Evolutionary conservation across 495 filamentous ascomycete genomes (phyloP), one percentile per base, ranked within the genome.

Genomic region (Monascus purpureus): DNA sequence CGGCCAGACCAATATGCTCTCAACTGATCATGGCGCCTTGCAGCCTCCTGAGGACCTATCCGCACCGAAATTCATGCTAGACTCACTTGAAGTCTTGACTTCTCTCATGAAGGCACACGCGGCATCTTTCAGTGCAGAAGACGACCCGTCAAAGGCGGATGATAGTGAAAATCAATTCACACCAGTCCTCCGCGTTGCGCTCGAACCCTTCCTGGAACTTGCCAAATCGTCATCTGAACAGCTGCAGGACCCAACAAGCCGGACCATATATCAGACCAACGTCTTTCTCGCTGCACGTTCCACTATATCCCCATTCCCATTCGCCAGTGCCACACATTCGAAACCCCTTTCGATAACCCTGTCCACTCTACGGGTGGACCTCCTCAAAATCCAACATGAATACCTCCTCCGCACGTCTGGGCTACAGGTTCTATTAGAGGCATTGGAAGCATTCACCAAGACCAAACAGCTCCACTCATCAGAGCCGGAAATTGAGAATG

Each of bases 71-170:
- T 96, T 94, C 65, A 58, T 99, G 1, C 55, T 75, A 18, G 84
- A 90, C 39, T 75, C 80, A 6, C 63, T 97, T 8, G 78, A 81
- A 35, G 72, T 75, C 32, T 62, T 97, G 5, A 67, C 63, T 2
- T 70, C 73, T 13, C 55, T 82, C 8, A 81, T 95, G 73, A 80
- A 79, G 46, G 84, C 76, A 12, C 81, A 85, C 55, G 84, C 90
- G 26, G 79, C 76, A 4, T 92, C 86, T 0, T 63, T 93, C 16
- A 70, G 73, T 2, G 52, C 64, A 5, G 67, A 72, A 17, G 73
- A 75, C 32, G 47, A 52, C 6, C 70, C 79, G 12, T 41, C 20
- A 9, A 17, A 24, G 9, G 37, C 43, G 31, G 44, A 41, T 15
- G 44, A 41, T 15, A 30, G 31, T 30, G 50, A 52, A 17, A 62